Conservation (phyloP, 805 yeast species). For the Yarrowia alimentaria region DNA sequence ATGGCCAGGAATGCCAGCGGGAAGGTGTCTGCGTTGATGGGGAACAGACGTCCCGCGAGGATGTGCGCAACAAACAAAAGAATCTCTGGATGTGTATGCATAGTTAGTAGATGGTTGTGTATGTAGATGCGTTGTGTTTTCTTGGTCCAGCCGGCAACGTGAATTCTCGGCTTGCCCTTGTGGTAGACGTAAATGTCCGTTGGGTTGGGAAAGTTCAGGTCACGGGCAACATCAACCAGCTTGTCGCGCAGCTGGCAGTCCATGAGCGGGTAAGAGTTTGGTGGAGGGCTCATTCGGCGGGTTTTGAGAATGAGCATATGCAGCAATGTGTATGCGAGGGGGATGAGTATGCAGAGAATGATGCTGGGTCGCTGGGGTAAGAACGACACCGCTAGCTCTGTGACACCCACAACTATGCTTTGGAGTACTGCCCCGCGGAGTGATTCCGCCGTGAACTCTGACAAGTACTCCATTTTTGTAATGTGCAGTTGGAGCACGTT, state of each 20-base stretch:
- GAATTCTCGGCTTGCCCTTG: slow-evolving; percentile 15
- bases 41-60: slow-evolving; percentile 10
- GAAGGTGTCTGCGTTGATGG: slow-evolving; percentile 17
- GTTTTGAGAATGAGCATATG: slow-evolving; percentile 7
- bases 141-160: slow-evolving; percentile 17
- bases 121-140: slow-evolving; percentile 9
- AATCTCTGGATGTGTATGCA: slow-evolving; percentile 21
- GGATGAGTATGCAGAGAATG: not conserved
- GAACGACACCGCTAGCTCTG: not conserved
- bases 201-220: slow-evolving; percentile 16
- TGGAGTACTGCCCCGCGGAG: slow-evolving; percentile 4
- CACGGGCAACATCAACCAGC: slow-evolving; percentile 15
- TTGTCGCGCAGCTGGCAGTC: slow-evolving; percentile 9
- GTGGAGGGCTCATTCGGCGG: slow-evolving; percentile 9
- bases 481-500: slow-evolving; percentile 19
- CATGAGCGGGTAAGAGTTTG: slow-evolving; percentile 10
- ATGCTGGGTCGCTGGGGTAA: not conserved
- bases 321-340: not conserved
- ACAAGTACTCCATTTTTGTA: slow-evolving; percentile 9
- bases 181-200: slow-evolving; percentile 9
- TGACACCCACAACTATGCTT: not conserved
- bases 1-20: slow-evolving; percentile 13
- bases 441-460: slow-evolving; percentile 17
- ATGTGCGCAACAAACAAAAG: slow-evolving; percentile 17
- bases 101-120: slow-evolving; percentile 17